These are phyloP conservation scores for Puccinia sorghi DNA, from an alignment of 1,284 basidiomycete species.

Conservation along the genomic window DNA sequence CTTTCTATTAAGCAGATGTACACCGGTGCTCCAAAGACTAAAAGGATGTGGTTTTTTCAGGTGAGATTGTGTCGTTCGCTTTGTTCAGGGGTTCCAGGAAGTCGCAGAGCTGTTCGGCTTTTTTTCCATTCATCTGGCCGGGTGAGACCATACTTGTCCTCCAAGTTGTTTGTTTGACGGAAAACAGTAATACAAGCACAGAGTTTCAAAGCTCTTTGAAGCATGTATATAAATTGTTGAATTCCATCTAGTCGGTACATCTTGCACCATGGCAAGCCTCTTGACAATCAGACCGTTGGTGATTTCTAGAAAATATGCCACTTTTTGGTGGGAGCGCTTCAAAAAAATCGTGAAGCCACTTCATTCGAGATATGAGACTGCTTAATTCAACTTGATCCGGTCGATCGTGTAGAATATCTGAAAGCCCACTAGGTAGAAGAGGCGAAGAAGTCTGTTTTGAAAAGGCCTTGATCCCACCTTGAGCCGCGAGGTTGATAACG, in stretches of 20 bases:
- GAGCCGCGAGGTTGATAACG: conserved; percentile 11
- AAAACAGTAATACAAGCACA: neutral
- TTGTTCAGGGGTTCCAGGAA: neutral
- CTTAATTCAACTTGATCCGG: neutral
- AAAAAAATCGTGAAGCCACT: neutral
- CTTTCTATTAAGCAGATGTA: neutral
- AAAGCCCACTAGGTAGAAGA: neutral
- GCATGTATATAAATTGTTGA: neutral
- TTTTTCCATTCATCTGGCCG: neutral
- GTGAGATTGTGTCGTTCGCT: conserved; percentile 2
- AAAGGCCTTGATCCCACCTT: conserved; percentile 4
- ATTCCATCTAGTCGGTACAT: neutral
- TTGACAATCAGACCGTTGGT: neutral
- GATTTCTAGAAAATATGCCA: neutral
- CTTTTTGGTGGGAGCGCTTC: conserved; percentile 8
- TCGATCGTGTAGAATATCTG: neutral
- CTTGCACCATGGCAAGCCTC: neutral
- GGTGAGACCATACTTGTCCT: neutral
- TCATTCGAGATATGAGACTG: neutral
- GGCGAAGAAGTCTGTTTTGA: neutral
- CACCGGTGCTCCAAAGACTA: neutral
- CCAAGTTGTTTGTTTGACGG: neutral
- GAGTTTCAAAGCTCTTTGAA: neutral
- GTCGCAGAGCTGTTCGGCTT: conserved; percentile 2
- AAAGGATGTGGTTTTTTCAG: neutral